phyloP scores from a whole-genome alignment of 352 stramenopile species.

The Pelagophyceae sp. region DNA sequence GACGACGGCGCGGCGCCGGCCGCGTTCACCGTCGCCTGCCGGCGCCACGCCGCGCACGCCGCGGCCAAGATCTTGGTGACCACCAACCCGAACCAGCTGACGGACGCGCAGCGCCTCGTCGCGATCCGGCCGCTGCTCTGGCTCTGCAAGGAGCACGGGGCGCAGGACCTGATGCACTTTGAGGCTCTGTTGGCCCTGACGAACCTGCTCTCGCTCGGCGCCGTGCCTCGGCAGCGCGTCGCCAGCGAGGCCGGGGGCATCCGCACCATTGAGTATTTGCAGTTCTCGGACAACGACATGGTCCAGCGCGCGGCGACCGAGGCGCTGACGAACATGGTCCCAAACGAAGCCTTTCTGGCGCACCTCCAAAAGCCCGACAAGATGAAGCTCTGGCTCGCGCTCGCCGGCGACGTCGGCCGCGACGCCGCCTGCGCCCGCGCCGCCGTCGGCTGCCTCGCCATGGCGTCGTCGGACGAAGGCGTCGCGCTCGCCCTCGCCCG shows the following conservation, averaged over 20 bases:
- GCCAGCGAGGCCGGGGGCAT: conserved; percentile 52
- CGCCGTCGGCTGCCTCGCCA: conserved; percentile 79
- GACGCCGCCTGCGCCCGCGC: conserved; percentile 81
- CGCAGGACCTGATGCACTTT: conserved; percentile 66
- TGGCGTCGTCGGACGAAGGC: conserved; percentile 63
- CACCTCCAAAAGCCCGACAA: conserved; percentile 77
- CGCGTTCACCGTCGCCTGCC: conserved; percentile 63
- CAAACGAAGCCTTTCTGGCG: conserved; percentile 76
- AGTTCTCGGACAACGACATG: conserved; percentile 94
- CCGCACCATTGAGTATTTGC: conserved; percentile 54
- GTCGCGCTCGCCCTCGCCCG: conserved; percentile 2
- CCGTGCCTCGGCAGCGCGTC: conserved; percentile 83
- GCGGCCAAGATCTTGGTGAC: conserved; percentile 92
- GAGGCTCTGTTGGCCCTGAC: conserved; percentile 93
- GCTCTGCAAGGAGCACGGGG: conserved; percentile 73
- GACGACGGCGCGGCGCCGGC: conserved; percentile 75
- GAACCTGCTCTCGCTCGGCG: conserved; percentile 84
- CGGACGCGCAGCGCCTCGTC: conserved; percentile 53
- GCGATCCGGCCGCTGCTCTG: conserved; percentile 71
- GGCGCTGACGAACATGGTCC: conserved; percentile 87
- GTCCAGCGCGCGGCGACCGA: conserved; percentile 91
- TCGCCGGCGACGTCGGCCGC: conserved; percentile 76
- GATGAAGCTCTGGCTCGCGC: conserved; percentile 80
- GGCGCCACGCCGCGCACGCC: conserved; percentile 72
- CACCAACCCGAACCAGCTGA: conserved; percentile 83